Percentiles rank a stretch among this genome's conserved stretches.
These are phyloP conservation scores for Jaapia argillacea DNA, from an alignment of 768 basidiomycete species.

Conservation along the genomic window DNA sequence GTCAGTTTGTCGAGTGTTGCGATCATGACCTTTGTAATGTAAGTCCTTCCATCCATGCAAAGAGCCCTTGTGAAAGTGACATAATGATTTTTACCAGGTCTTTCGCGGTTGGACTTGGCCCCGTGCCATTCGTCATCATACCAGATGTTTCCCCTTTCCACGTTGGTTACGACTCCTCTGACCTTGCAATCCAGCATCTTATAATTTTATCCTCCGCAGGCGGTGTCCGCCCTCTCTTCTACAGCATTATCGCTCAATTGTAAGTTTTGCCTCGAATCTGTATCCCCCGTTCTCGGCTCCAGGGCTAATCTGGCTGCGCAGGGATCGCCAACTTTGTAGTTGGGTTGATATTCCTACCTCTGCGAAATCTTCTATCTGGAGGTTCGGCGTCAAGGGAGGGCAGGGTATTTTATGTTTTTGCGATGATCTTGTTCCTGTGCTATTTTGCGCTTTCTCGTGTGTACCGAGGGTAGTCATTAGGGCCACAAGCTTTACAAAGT, in stretches of 20 bases:
- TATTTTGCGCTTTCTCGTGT: conserved; percentile 18
- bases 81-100: conserved; percentile 35
- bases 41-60: conserved; percentile 14
- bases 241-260: conserved; percentile 66
- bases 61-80: background rate
- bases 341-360: conserved; percentile 75
- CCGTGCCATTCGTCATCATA: conserved; percentile 87
- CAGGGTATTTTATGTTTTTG: conserved; percentile 86
- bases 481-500: too few species aligned
- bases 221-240: conserved; percentile 74
- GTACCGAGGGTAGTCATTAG: conserved; percentile 19
- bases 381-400: conserved; percentile 58
- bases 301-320: conserved; percentile 15
- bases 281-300: background rate
- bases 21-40: conserved; percentile 78
- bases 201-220: conserved; percentile 27
- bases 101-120: conserved; percentile 85
- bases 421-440: conserved; percentile 34
- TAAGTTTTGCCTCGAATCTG: too few species aligned
- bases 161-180: conserved; percentile 43
- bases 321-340: conserved; percentile 85
- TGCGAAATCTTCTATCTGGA: conserved; percentile 64
- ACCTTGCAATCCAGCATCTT: background rate
- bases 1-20: conserved; percentile 59
- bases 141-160: conserved; percentile 80